phyloP scores from a whole-genome alignment of 2,329 filamentous ascomycete genomes.

The Aspergillus aculeatus region DNA sequence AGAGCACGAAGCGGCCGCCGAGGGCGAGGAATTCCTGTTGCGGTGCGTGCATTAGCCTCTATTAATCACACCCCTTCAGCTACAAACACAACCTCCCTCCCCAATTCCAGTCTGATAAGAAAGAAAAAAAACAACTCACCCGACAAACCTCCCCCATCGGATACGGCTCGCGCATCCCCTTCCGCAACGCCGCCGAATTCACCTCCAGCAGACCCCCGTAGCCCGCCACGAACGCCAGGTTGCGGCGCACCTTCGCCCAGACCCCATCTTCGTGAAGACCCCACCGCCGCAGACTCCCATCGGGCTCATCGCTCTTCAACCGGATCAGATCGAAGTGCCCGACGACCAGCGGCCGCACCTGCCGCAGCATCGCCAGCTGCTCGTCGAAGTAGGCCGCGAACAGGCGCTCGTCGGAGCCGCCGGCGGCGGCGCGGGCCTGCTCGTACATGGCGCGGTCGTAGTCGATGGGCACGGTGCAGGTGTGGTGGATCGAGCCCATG shows the following conservation, averaged over 20 bases:
- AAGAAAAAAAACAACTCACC: conserved; percentile 34
- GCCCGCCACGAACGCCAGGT: conserved; percentile 66
- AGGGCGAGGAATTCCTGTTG: conserved; percentile 66
- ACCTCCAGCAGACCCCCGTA: conserved; percentile 86
- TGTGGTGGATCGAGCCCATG: conserved; percentile 89
- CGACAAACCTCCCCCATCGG: conserved; percentile 75
- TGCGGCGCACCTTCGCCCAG: conserved; percentile 72
- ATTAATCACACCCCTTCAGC: no score
- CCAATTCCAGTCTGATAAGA: not conserved
- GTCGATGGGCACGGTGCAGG: conserved; percentile 83
- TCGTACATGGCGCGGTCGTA: conserved; percentile 70
- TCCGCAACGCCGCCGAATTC: conserved; percentile 82
- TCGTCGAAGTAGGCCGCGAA: conserved; percentile 85
- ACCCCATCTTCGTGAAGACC: conserved; percentile 47
- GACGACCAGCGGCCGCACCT: conserved; percentile 72
- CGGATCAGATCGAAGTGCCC: conserved; percentile 94
- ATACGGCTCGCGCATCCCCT: conserved; percentile 89
- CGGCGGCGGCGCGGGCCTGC: conserved; percentile 57
- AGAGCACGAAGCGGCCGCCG: conserved; percentile 82
- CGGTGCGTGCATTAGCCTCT: not conserved
- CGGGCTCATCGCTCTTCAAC: conserved; percentile 70
- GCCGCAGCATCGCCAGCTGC: conserved; percentile 76
- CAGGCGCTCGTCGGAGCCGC: conserved; percentile 67
- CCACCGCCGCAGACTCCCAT: conserved; percentile 59
- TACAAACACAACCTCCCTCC: no score